A percentile compares a stretch with the other conserved stretches of the same genome.
Evolutionary conservation across 179 eudicot genomes (phyloP).

Genomic region (Dionaea muscipula): DNA sequence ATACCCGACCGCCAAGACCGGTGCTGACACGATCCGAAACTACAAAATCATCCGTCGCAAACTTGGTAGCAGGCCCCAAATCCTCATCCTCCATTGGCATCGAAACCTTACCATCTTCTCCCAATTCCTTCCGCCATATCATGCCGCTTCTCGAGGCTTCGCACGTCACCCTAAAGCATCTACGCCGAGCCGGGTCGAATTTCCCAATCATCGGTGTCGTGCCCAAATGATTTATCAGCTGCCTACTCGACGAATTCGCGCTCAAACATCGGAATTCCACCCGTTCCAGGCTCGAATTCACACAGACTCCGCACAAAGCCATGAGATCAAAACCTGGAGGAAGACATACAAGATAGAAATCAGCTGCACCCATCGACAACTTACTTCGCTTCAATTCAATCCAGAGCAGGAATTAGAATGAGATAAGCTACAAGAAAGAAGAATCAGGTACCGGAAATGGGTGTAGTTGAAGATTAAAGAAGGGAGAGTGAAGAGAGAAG

Average conservation of each 20-base stretch:
- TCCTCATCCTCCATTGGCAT: conserved; percentile 41
- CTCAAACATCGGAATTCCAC: conserved; percentile 20
- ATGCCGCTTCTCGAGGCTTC: conserved; percentile 19
- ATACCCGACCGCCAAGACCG: conserved; percentile 84
- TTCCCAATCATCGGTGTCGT: conserved; percentile 1
- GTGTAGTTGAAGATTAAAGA: conserved; percentile 6
- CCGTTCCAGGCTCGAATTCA: conserved; percentile 18
- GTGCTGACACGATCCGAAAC: conserved; percentile 63
- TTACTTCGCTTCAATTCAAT: not conserved
- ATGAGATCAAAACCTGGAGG: conserved; percentile 8
- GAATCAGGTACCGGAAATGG: not conserved
- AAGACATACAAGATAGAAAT: not conserved
- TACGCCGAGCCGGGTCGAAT: conserved; percentile 11
- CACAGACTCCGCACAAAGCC: conserved; percentile 22
- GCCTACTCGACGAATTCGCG: conserved; percentile 13
- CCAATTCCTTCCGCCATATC: too few relatives aligned
- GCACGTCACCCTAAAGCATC: conserved; percentile 14
- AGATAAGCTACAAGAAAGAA: not conserved
- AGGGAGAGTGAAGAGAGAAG: too few relatives aligned
- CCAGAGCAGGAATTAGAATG: not conserved
- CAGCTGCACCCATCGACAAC: not conserved
- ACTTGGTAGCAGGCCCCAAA: conserved; percentile 61
- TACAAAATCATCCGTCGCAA: conserved; percentile 60
- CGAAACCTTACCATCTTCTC: conserved; percentile 30
- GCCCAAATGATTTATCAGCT: conserved; percentile 11